A percentile compares a stretch with the other conserved stretches of the same genome.
These are phyloP conservation scores for Leishmania guyanensis DNA, from an alignment of 208 protist genomes.

Conservation along the genomic window DNA sequence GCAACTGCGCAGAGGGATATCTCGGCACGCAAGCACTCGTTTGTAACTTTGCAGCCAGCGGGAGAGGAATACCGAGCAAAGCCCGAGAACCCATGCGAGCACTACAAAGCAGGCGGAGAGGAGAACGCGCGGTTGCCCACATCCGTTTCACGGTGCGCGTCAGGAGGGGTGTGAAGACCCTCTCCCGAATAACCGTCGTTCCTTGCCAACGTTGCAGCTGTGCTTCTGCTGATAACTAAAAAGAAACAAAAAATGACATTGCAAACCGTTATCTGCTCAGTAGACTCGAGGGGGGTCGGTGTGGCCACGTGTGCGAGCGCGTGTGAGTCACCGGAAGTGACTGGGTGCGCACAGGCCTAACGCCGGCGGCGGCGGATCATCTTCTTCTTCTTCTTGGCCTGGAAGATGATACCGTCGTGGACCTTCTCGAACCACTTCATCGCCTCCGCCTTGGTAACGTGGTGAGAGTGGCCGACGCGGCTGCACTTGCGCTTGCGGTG, in stretches of 20 bases:
- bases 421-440: slow-evolving; percentile 99
- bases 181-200: not conserved
- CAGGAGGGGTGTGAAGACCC: not conserved
- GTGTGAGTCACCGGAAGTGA: not conserved
- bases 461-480: slow-evolving; percentile 95
- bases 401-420: slow-evolving; percentile 97
- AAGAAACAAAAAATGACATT: slow-evolving; percentile 9
- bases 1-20: not conserved
- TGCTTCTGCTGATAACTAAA: not conserved
- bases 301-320: not conserved
- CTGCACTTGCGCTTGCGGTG: slow-evolving; percentile 83
- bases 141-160: not conserved
- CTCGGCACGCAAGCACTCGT: not conserved
- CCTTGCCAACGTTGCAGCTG: not conserved
- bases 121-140: not conserved
- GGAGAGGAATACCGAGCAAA: no score
- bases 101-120: not conserved
- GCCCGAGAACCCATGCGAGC: not conserved
- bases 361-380: slow-evolving; percentile 98
- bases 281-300: slow-evolving; percentile 7
- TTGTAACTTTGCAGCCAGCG: not conserved
- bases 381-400: slow-evolving; percentile 96
- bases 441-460: slow-evolving; percentile 97
- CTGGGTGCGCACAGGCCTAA: slow-evolving; percentile 60
- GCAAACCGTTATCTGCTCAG: slow-evolving; percentile 14